Conservation (phyloP, 164 flowering plant genomes). For the Liquidambar formosana region DNA sequence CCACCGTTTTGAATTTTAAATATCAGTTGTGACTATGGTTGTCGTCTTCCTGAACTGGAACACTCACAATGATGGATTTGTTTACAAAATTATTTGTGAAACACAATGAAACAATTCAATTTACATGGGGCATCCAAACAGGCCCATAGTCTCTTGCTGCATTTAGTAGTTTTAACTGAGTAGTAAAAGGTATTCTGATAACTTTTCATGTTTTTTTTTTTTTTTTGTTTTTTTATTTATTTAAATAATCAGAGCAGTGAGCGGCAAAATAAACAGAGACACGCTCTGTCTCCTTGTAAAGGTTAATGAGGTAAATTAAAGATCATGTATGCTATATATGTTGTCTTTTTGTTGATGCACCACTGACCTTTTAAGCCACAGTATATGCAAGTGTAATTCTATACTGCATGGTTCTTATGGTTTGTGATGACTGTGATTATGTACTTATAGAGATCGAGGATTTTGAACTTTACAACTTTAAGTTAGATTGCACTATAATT, state of each 20-base stretch:
- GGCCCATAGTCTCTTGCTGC: background rate
- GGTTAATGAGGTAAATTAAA: constrained; percentile 52
- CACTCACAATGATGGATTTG: too few relatives aligned
- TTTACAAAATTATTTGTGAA: too few relatives aligned
- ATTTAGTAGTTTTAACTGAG: background rate
- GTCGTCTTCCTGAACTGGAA: too few relatives aligned
- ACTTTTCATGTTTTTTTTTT: constrained; percentile 2
- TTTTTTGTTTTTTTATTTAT: background rate
- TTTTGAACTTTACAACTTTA: background rate
- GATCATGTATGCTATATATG: background rate
- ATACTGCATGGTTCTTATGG: background rate
- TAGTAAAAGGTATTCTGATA: constrained; percentile 6
- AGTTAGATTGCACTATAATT: too few relatives aligned
- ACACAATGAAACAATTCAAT: too few relatives aligned
- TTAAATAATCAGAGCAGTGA: constrained; percentile 51
- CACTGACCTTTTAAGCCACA: background rate
- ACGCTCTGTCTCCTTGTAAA: constrained; percentile 66
- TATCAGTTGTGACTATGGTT: too few relatives aligned
- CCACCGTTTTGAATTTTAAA: too few relatives aligned
- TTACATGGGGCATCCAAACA: too few relatives aligned
- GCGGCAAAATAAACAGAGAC: constrained; percentile 55
- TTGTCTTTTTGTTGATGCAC: background rate
- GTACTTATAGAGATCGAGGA: background rate
- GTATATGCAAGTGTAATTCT: background rate
- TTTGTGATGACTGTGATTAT: background rate